Evolutionary conservation across 2,329 filamentous ascomycete species (phyloP).

Genomic region (Aspergillus awamori): DNA sequence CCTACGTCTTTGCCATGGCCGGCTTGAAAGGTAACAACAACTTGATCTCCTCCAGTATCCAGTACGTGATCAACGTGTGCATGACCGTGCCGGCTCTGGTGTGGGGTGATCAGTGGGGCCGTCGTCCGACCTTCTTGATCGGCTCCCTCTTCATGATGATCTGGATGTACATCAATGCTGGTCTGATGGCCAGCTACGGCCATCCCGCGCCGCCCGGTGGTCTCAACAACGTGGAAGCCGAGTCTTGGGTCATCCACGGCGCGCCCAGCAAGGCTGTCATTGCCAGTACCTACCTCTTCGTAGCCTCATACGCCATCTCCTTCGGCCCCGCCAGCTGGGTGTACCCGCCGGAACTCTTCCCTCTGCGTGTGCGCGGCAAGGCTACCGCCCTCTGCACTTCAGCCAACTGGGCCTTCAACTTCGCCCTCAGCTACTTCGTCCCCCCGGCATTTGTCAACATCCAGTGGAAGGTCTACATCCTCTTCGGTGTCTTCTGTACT

Average conservation of each 20-base stretch:
- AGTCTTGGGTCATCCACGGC: slow-evolving; percentile 44
- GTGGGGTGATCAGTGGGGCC: slow-evolving; percentile 75
- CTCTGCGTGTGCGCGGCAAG: slow-evolving; percentile 64
- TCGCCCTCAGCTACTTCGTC: slow-evolving; percentile 57
- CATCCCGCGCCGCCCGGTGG: slow-evolving; percentile 46
- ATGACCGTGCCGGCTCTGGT: slow-evolving; percentile 79
- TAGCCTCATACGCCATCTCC: slow-evolving; percentile 67
- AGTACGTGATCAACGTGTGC: slow-evolving; percentile 77
- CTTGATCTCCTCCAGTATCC: slow-evolving; percentile 69
- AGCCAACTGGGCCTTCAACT: slow-evolving; percentile 67
- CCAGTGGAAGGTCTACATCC: slow-evolving; percentile 66
- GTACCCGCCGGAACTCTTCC: slow-evolving; percentile 66
- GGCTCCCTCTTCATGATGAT: slow-evolving; percentile 66
- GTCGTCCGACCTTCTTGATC: slow-evolving; percentile 66
- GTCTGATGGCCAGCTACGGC: slow-evolving; percentile 44
- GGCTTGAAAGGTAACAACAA: slow-evolving; percentile 62
- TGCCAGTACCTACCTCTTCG: slow-evolving; percentile 72
- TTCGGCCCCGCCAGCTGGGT: slow-evolving; percentile 64
- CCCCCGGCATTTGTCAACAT: slow-evolving; percentile 61
- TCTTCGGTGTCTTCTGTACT: slow-evolving; percentile 74
- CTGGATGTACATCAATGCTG: slow-evolving; percentile 47
- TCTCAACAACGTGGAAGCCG: slow-evolving; percentile 34
- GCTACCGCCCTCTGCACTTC: slow-evolving; percentile 64
- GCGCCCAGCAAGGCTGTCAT: slow-evolving; percentile 66
- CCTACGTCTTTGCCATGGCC: slow-evolving; percentile 69